These are phyloP conservation scores for Sungouiozyma intestinalis DNA, from an alignment of 805 yeast genomes.

Conservation along the genomic window DNA sequence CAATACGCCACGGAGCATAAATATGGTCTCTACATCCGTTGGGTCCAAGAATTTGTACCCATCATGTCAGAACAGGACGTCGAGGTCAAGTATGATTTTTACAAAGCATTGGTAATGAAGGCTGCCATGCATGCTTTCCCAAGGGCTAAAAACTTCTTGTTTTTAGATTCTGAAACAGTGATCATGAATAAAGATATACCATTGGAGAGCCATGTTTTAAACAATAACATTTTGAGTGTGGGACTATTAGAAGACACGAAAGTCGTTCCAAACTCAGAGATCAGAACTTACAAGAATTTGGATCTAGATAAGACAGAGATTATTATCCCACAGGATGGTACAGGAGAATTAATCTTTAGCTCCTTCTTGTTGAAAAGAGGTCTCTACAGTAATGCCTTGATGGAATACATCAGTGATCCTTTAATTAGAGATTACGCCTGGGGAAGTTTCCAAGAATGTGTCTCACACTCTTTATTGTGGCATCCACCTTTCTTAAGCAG, in stretches of 20 bases:
- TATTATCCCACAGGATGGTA: constrained; percentile 56
- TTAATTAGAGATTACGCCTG: constrained; percentile 53
- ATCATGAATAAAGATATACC: constrained; percentile 63
- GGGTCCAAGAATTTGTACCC: constrained; percentile 76
- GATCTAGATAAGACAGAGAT: constrained; percentile 46
- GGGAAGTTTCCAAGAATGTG: constrained; percentile 37
- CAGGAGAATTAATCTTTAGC: constrained; percentile 49
- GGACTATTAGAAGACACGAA: constrained; percentile 63
- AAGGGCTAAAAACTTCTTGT: constrained; percentile 84
- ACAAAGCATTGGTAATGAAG: constrained; percentile 35
- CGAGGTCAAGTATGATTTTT: constrained; percentile 16
- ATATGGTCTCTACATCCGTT: constrained; percentile 77
- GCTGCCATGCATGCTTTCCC: constrained; percentile 96
- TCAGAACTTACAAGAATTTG: constrained; percentile 50
- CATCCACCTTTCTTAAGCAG: constrained; percentile 73
- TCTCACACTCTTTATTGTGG: constrained; percentile 90
- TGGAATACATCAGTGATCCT: constrained; percentile 76
- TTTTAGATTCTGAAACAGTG: constrained; percentile 64
- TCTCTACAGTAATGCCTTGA: constrained; percentile 49
- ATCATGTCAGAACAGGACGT: constrained; percentile 37
- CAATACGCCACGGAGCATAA: constrained; percentile 76
- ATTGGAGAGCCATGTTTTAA: constrained; percentile 47
- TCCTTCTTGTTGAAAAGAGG: constrained; percentile 67
- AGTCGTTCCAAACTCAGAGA: constrained; percentile 33
- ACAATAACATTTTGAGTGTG: constrained; percentile 49